Conservation (phyloP, 805 yeast genomes). For the Suhomyces vadensis region DNA sequence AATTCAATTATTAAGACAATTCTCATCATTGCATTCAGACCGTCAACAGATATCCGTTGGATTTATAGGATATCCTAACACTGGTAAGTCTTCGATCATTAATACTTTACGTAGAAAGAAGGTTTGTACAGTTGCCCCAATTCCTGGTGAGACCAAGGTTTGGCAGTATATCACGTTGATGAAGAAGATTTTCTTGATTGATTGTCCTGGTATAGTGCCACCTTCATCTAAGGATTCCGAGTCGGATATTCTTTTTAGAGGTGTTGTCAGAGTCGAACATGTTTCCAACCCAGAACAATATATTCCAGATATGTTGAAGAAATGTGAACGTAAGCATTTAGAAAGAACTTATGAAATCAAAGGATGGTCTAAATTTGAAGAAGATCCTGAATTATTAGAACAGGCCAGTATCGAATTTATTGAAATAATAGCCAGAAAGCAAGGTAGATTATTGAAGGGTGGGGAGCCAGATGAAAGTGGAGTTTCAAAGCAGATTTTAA, state of each 20-base stretch:
- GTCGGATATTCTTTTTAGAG: slow-evolving; percentile 89
- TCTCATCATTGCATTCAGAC: slow-evolving; percentile 85
- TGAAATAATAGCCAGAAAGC: slow-evolving; percentile 88
- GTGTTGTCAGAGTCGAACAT: slow-evolving; percentile 98
- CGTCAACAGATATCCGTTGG: slow-evolving; percentile 97
- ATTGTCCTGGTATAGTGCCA: slow-evolving; percentile 99
- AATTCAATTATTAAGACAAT: slow-evolving; percentile 90
- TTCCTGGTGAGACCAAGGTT: slow-evolving; percentile 98
- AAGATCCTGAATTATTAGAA: slow-evolving; percentile 47
- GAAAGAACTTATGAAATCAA: slow-evolving; percentile 94
- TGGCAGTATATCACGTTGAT: slow-evolving; percentile 98
- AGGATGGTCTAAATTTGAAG: slow-evolving; percentile 70
- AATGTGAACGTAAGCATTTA: slow-evolving; percentile 85
- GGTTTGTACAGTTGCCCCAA: slow-evolving; percentile 96
- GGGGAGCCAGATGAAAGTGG: slow-evolving; percentile 98
- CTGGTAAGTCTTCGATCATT: slow-evolving; percentile 96
- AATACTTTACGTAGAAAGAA: slow-evolving; percentile 92
- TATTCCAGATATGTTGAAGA: slow-evolving; percentile 79
- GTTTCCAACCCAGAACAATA: slow-evolving; percentile 94
- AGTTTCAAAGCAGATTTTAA: slow-evolving; percentile 84
- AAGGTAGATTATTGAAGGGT: slow-evolving; percentile 90
- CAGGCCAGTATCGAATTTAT: slow-evolving; percentile 64
- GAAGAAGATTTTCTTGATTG: slow-evolving; percentile 93
- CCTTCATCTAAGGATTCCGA: slow-evolving; percentile 88
- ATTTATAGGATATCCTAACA: slow-evolving; percentile 95